Conservation (phyloP, 163 green algal species). For the Dunaliella salina region DNA sequence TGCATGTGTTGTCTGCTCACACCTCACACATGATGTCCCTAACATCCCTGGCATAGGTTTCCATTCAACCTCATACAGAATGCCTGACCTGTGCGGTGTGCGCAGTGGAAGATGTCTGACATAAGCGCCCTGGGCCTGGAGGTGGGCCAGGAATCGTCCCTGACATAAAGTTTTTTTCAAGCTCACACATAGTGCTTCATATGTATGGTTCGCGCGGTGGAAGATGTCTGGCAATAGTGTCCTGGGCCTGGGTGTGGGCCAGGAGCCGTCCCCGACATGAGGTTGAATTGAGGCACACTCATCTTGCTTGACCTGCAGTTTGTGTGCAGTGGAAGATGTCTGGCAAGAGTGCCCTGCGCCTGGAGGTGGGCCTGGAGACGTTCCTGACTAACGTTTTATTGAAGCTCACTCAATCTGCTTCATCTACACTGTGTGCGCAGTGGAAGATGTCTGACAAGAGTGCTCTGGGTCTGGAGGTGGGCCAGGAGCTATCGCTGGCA, state of each 20-base stretch:
- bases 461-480: background rate
- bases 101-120: background rate
- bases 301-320: too few relatives aligned
- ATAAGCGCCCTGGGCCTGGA: background rate
- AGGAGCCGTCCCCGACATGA: background rate
- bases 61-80: too few relatives aligned
- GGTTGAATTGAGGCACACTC: too few relatives aligned
- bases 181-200: too few relatives aligned
- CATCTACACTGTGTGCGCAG: background rate
- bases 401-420: too few relatives aligned
- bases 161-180: background rate
- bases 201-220: background rate
- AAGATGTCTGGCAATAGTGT: background rate
- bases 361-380: background rate
- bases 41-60: too few relatives aligned
- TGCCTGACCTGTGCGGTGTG: too few relatives aligned
- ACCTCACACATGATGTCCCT: too few relatives aligned
- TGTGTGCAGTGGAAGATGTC: background rate
- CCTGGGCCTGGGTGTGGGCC: background rate
- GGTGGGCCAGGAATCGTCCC: background rate
- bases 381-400: too few relatives aligned
- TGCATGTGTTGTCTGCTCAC: too few relatives aligned
- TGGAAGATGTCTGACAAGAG: background rate
- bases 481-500: background rate
- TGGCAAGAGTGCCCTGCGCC: background rate